Percentiles rank a stretch among this genome's conserved stretches.
phyloP scores from a whole-genome alignment of 352 stramenopile species.

The Phytophthora agathidicida region DNA sequence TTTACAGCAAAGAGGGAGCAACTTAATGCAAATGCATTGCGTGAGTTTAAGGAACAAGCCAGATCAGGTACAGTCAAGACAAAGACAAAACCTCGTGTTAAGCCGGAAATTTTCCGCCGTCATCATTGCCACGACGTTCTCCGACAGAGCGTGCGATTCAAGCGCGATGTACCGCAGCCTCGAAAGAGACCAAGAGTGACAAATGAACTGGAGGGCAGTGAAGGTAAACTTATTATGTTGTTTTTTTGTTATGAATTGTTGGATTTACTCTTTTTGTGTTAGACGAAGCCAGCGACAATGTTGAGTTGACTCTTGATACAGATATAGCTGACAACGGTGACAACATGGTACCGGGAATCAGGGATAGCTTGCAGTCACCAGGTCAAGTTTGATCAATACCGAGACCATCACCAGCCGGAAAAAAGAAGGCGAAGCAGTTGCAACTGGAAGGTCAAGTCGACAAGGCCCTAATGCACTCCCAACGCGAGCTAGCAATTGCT shows the following conservation, averaged over 20 bases:
- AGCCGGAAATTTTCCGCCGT: not conserved
- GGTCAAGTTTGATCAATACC: not conserved
- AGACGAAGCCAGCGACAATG: too few relatives aligned
- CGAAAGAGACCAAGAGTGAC: not conserved
- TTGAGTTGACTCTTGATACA: too few relatives aligned
- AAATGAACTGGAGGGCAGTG: too few relatives aligned
- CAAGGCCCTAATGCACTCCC: too few relatives aligned
- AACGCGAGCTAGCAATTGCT: not conserved
- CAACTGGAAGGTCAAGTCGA: too few relatives aligned
- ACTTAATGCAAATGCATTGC: not conserved
- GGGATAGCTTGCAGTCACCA: not conserved
- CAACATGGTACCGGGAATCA: too few relatives aligned
- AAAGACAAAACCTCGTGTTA: constrained; percentile 1
- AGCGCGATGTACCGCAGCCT: not conserved
- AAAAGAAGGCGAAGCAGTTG: constrained; percentile 1
- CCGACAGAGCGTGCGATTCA: not conserved
- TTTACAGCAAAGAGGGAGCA: constrained; percentile 1
- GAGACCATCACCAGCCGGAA: not conserved
- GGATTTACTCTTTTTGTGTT: too few relatives aligned
- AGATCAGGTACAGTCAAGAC: not conserved
- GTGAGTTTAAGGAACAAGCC: not conserved
- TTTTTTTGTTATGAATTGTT: too few relatives aligned
- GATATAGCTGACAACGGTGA: too few relatives aligned
- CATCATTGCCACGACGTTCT: not conserved
- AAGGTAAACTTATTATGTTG: too few relatives aligned